Conservation (phyloP, 306 rosid species). For the Rubus idaeus region DNA sequence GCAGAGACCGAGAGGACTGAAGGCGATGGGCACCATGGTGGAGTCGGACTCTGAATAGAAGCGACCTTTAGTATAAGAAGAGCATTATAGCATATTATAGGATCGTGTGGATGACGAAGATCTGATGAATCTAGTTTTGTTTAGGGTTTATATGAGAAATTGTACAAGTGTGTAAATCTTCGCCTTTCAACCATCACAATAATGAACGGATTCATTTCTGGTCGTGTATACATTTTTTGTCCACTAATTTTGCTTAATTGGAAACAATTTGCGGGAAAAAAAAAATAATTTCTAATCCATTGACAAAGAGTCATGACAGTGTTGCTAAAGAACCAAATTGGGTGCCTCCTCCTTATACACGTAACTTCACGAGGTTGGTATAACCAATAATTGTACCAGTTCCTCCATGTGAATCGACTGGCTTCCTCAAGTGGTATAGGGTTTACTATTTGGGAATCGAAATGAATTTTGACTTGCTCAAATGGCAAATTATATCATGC, state of each 20-base stretch:
- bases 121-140: slow-evolving; percentile 9
- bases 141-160: slow-evolving; percentile 24
- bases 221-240: slow-evolving; percentile 19
- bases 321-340: too few relatives aligned
- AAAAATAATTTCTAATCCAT: not conserved
- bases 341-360: not conserved
- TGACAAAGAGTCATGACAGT: not conserved
- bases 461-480: not conserved
- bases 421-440: not conserved
- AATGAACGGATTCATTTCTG: slow-evolving; percentile 25
- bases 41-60: slow-evolving; percentile 74
- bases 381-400: not conserved
- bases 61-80: not conserved
- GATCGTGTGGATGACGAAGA: slow-evolving; percentile 19
- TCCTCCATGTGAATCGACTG: not conserved
- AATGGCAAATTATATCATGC: not conserved
- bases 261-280: not conserved
- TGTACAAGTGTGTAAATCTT: slow-evolving; percentile 36
- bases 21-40: slow-evolving; percentile 93
- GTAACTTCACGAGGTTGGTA: not conserved
- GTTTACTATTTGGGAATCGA: not conserved
- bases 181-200: slow-evolving; percentile 16
- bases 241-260: not conserved
- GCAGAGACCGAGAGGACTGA: slow-evolving; percentile 93
- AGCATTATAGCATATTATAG: slow-evolving; percentile 20